phyloP scores from a whole-genome alignment of 2,329 filamentous ascomycete species.

The Pseudogymnoascus sp. region DNA sequence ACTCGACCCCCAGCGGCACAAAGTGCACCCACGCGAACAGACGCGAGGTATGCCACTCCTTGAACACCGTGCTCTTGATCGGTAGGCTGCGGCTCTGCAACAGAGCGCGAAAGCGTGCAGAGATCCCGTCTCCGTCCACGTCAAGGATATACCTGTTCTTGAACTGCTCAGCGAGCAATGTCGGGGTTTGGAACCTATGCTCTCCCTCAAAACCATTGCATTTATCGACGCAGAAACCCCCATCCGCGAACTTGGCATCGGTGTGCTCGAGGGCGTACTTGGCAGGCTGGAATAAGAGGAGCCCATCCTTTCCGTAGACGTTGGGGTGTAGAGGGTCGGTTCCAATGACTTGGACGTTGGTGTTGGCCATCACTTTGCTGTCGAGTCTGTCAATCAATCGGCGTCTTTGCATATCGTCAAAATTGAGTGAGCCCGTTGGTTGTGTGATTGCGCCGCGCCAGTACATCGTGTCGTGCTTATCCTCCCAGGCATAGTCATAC shows the following conservation, averaged over 20 bases:
- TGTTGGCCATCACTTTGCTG: constrained; percentile 38
- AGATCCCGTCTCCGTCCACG: constrained; percentile 68
- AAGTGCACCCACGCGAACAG: constrained; percentile 74
- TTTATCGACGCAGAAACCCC: constrained; percentile 39
- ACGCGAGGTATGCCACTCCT: constrained; percentile 73
- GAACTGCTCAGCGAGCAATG: constrained; percentile 51
- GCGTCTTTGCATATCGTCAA: constrained; percentile 50
- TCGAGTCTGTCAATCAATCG: constrained; percentile 52
- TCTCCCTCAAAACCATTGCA: constrained; percentile 38
- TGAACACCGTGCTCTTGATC: constrained; percentile 71
- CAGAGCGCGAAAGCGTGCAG: constrained; percentile 62
- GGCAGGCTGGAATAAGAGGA: constrained; percentile 36
- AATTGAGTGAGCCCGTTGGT: constrained; percentile 28
- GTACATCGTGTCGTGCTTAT: constrained; percentile 48
- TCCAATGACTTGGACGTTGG: constrained; percentile 30
- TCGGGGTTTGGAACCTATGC: constrained; percentile 40
- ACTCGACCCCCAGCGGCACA: constrained; percentile 70
- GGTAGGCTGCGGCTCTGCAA: constrained; percentile 62
- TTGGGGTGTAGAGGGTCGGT: constrained; percentile 20
- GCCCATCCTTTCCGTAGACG: constrained; percentile 12
- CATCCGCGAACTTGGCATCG: constrained; percentile 32
- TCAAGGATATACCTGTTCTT: constrained; percentile 63
- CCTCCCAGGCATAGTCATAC: constrained; percentile 50
- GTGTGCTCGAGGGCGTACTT: constrained; percentile 26
- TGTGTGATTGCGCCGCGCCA: constrained; percentile 50